These are phyloP conservation scores for Populus deltoides DNA, from an alignment of 345 rosid genomes.

Conservation along the genomic window DNA sequence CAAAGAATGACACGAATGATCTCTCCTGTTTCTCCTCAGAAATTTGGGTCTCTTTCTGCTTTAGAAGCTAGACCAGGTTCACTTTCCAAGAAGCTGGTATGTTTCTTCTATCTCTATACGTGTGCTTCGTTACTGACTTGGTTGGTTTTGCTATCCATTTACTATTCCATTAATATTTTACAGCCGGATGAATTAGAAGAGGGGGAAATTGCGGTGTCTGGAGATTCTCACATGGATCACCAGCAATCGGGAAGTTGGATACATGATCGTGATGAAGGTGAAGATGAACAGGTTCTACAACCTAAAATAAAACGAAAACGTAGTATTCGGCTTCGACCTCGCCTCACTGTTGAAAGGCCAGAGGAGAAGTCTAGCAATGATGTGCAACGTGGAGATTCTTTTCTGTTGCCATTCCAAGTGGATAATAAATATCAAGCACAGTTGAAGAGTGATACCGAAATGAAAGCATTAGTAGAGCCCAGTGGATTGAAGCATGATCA, in stretches of 20 bases:
- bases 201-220: constrained; percentile 95
- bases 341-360: constrained; percentile 63
- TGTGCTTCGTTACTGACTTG: not conserved
- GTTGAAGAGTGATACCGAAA: constrained; percentile 53
- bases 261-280: constrained; percentile 92
- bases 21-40: constrained; percentile 84
- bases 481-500: constrained; percentile 60
- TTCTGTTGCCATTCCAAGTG: constrained; percentile 45
- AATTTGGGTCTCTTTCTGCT: constrained; percentile 95
- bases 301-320: constrained; percentile 95
- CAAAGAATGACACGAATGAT: constrained; percentile 57
- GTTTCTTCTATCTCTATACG: constrained; percentile 16
- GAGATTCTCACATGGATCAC: constrained; percentile 86
- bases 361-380: constrained; percentile 59
- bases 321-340: constrained; percentile 89
- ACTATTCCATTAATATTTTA: constrained; percentile 26
- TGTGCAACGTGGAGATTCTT: constrained; percentile 52
- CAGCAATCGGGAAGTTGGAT: constrained; percentile 96
- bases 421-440: constrained; percentile 66
- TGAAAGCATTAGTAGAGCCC: constrained; percentile 34
- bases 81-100: constrained; percentile 73
- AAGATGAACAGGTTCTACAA: constrained; percentile 96
- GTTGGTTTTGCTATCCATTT: constrained; percentile 18
- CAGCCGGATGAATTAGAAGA: constrained; percentile 96
- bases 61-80: constrained; percentile 91